These are phyloP conservation scores for Botrytis squamosa DNA, from an alignment of 2,329 filamentous ascomycete genomes.

Conservation along the genomic window DNA sequence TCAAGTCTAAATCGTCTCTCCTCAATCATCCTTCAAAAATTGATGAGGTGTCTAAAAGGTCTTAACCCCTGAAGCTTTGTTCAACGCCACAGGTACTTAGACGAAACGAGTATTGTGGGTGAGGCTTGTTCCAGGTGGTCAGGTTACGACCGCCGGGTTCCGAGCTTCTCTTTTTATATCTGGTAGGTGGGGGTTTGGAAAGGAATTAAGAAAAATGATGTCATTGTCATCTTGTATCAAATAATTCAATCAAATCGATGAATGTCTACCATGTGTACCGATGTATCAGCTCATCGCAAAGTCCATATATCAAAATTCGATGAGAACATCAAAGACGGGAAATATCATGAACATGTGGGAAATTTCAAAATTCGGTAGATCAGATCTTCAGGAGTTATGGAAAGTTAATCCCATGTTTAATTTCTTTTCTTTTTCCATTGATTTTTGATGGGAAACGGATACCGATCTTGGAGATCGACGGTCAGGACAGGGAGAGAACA, in stretches of 20 bases:
- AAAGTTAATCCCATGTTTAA: not conserved
- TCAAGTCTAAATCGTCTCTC: not conserved
- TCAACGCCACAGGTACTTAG: not conserved
- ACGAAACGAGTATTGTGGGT: not conserved
- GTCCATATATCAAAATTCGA: not conserved
- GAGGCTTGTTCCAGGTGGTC: not conserved
- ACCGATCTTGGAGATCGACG: not conserved
- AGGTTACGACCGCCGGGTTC: not conserved
- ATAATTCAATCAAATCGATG: not conserved
- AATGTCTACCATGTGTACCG: not conserved
- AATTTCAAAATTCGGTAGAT: not conserved
- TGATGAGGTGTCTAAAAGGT: not conserved
- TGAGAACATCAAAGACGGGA: not conserved
- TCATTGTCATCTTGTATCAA: not conserved
- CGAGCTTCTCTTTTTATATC: not conserved
- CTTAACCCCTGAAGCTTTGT: not conserved
- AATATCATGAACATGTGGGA: not conserved
- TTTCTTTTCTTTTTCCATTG: not conserved
- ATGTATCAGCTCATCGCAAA: not conserved
- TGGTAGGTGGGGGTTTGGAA: not conserved
- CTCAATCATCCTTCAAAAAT: not conserved
- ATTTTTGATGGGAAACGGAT: not conserved
- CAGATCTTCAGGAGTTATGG: not conserved
- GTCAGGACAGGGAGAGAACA: not conserved
- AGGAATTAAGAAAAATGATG: not conserved